Evolutionary conservation across 768 basidiomycete species (phyloP), one percentile per base, ranked within the genome.

Genomic region (Trametes sanguinea): DNA sequence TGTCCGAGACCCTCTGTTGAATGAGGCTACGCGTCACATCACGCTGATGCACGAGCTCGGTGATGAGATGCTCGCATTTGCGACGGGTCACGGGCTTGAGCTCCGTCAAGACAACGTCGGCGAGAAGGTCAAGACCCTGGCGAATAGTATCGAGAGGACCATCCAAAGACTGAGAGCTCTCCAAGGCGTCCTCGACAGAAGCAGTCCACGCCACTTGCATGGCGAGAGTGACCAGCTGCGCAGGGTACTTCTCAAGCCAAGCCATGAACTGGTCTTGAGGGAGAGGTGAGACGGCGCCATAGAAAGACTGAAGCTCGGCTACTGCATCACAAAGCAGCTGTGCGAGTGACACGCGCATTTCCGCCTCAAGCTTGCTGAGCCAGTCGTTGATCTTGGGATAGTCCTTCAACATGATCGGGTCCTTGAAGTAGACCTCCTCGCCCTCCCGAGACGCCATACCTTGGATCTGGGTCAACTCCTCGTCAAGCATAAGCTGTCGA

Each of bases 321-420:
- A 95, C 93, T 1, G 93, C 87, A 40, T 90, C 87, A 11, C 84
- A 85, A 22, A 98, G 84, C 8, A 94, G 78, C 57, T 86, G 81
- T 2, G 97, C 93, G 48, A 99, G 81, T 9, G 96, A 95, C 17
- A 89, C 69, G 30, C 92, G 85, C 95, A 98, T 98, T 82, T 93
- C 91, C 2, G 86, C 81, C 74, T 99, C 97, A 55, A 98, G 82
- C 67, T 87, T 88, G 44, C 90, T 89, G 46, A 99, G 82, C 97
- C 97, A 99, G 70, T 99, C 97, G 72, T 99, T 99, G 80, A 99
- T 98, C 77, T 95, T 95, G 4, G 95, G 92, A 73, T 85, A 96
- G 66, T 98, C 93, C 73, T 96, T 94, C 66, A 98, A 80, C 10
- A 89, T 71, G 67, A 99, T 91, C 1, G 94, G 89, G 33, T 85